Percentiles rank a stretch among this genome's conserved stretches.
phyloP scores from a whole-genome alignment of 129 eudicot species.

The Cynara cardunculus region DNA sequence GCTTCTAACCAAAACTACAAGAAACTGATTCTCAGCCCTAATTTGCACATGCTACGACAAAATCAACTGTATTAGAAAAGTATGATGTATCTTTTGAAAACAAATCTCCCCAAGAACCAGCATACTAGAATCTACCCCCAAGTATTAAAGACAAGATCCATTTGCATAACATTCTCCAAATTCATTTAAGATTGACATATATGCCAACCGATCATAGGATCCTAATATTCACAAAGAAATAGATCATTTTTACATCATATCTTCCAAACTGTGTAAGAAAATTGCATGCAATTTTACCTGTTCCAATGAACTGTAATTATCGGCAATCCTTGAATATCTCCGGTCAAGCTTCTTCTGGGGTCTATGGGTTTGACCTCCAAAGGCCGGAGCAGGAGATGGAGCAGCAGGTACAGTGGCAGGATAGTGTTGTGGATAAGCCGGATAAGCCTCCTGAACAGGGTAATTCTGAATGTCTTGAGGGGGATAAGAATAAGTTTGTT shows the following conservation, averaged over 20 bases:
- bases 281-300: slow-evolving; percentile 49
- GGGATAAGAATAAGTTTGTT: slow-evolving; percentile 33
- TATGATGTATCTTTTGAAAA: not conserved
- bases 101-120: not conserved
- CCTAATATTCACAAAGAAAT: not conserved
- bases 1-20: not conserved
- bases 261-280: not conserved
- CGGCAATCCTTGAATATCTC: slow-evolving; percentile 90
- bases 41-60: slow-evolving; percentile 21
- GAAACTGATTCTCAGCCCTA: slow-evolving; percentile 7
- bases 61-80: slow-evolving; percentile 23
- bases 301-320: slow-evolving; percentile 78
- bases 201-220: not conserved
- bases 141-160: slow-evolving; percentile 18
- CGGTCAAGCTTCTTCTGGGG: slow-evolving; percentile 67
- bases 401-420: slow-evolving; percentile 30
- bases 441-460: slow-evolving; percentile 56
- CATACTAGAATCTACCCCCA: slow-evolving; percentile 15
- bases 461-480: slow-evolving; percentile 40
- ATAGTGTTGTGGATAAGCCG: slow-evolving; percentile 45
- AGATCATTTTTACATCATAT: not conserved
- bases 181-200: not conserved
- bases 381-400: slow-evolving; percentile 32
- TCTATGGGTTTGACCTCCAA: slow-evolving; percentile 35
- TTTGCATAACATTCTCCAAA: slow-evolving; percentile 8